Conservation (phyloP, 257 asterid species). For the Phtheirospermum japonicum region DNA sequence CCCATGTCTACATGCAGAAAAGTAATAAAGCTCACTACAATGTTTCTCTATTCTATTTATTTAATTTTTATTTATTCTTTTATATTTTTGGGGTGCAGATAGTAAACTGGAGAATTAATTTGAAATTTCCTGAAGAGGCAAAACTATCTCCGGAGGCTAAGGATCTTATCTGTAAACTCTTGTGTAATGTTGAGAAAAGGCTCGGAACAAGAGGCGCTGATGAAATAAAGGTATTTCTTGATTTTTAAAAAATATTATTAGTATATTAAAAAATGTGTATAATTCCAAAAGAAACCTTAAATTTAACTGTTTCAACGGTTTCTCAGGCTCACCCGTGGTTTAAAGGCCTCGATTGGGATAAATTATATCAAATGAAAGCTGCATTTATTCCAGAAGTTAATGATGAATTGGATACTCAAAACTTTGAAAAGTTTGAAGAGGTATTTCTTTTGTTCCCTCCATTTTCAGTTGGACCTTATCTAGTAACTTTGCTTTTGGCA, state of each 20-base stretch:
- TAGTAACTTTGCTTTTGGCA: slow-evolving; percentile 4
- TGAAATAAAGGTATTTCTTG: slow-evolving; percentile 64
- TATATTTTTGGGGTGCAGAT: slow-evolving; percentile 43
- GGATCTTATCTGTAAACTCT: slow-evolving; percentile 73
- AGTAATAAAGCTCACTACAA: slow-evolving; percentile 32
- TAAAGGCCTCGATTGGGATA: slow-evolving; percentile 68
- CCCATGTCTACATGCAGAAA: slow-evolving; percentile 93
- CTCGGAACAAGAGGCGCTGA: slow-evolving; percentile 79
- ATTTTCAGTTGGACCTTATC: slow-evolving; percentile 7
- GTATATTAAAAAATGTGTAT: slow-evolving; percentile 6
- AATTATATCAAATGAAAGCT: slow-evolving; percentile 72
- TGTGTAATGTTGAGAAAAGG: slow-evolving; percentile 79
- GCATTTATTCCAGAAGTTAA: slow-evolving; percentile 74
- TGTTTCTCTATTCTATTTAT: slow-evolving; percentile 1
- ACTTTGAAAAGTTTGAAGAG: slow-evolving; percentile 89
- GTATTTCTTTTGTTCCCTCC: slow-evolving; percentile 31
- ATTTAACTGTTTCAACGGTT: slow-evolving; percentile 21
- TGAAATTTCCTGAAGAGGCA: slow-evolving; percentile 88
- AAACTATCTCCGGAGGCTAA: slow-evolving; percentile 80
- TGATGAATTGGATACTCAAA: slow-evolving; percentile 79
- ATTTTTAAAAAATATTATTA: too few relatives aligned
- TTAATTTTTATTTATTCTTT: background rate
- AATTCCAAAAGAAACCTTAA: background rate
- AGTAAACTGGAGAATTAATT: slow-evolving; percentile 83
- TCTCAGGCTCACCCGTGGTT: slow-evolving; percentile 82